Percentiles rank a stretch among this genome's conserved stretches.
phyloP scores from a whole-genome alignment of 352 stramenopile species.

The Phytopythium litorale region DNA sequence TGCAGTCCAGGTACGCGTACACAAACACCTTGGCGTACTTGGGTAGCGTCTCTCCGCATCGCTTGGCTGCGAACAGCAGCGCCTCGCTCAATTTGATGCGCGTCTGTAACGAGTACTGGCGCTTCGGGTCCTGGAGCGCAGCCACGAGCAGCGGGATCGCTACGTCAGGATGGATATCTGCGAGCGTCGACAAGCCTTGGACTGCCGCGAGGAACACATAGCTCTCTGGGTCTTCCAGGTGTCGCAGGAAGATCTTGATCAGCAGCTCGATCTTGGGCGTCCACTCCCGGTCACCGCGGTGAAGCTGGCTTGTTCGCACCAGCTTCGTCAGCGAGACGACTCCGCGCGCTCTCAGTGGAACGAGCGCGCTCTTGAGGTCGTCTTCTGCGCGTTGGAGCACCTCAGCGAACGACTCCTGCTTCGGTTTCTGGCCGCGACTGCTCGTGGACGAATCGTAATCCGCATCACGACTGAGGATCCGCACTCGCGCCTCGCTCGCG shows the following conservation, averaged over 20 bases:
- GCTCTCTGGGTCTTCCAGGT: slow-evolving; percentile 70
- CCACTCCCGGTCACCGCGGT: slow-evolving; percentile 42
- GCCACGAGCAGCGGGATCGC: slow-evolving; percentile 67
- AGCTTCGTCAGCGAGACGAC: slow-evolving; percentile 75
- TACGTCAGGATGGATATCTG: slow-evolving; percentile 54
- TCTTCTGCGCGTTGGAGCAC: slow-evolving; percentile 44
- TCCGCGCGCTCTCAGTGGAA: slow-evolving; percentile 69
- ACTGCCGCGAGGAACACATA: slow-evolving; percentile 85
- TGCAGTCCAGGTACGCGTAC: slow-evolving; percentile 77
- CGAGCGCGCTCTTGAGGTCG: slow-evolving; percentile 58
- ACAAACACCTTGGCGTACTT: slow-evolving; percentile 74
- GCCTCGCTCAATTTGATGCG: slow-evolving; percentile 86
- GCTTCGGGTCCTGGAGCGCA: slow-evolving; percentile 29
- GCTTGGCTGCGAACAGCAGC: slow-evolving; percentile 71
- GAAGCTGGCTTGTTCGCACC: slow-evolving; percentile 48
- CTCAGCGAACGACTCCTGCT: slow-evolving; percentile 49
- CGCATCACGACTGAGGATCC: slow-evolving; percentile 52
- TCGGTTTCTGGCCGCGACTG: slow-evolving; percentile 2
- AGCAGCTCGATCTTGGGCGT: slow-evolving; percentile 45
- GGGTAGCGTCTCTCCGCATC: slow-evolving; percentile 68
- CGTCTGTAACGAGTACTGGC: slow-evolving; percentile 43
- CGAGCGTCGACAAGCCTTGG: slow-evolving; percentile 59
- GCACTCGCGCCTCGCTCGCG: slow-evolving; percentile 51
- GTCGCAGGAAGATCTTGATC: slow-evolving; percentile 49
- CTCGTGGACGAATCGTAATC: not conserved